phyloP scores from a whole-genome alignment of 116 monocot species.

The Phalaenopsis hybrid region DNA sequence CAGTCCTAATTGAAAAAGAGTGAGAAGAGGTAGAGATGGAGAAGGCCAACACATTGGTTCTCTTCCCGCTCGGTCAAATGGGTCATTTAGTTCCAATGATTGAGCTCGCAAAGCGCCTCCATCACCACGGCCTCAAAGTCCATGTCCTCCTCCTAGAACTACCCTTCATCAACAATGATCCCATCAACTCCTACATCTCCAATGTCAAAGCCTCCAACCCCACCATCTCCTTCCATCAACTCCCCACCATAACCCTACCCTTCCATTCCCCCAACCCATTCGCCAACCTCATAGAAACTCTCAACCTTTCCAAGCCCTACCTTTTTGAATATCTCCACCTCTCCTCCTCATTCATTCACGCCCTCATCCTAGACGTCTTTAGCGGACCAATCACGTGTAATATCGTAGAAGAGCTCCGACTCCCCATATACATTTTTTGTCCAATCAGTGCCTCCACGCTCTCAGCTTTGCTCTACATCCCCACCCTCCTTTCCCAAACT shows the following conservation, averaged over 20 bases:
- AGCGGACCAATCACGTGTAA: not conserved
- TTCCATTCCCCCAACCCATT: too few relatives aligned
- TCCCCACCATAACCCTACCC: conserved; percentile 15
- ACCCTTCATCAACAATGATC: conserved; percentile 22
- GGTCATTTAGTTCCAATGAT: conserved; percentile 64
- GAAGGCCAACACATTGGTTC: conserved; percentile 11
- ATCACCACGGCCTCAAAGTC: conserved; percentile 25
- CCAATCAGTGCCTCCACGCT: conserved; percentile 6
- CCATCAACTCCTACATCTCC: conserved; percentile 24
- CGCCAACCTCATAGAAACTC: too few relatives aligned
- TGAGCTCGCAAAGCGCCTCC: conserved; percentile 42
- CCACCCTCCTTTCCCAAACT: not conserved
- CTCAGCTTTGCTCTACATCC: conserved; percentile 2
- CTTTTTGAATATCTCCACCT: conserved; percentile 12
- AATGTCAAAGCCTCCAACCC: conserved; percentile 21
- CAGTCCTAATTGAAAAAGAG: too few relatives aligned
- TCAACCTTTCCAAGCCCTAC: conserved; percentile 5
- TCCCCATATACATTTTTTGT: conserved; percentile 11
- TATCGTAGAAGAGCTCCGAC: conserved; percentile 1
- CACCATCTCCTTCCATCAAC: conserved; percentile 41
- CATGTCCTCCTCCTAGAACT: conserved; percentile 30
- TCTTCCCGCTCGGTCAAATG: conserved; percentile 52
- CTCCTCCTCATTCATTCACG: conserved; percentile 1
- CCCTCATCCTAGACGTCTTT: conserved; percentile 25
- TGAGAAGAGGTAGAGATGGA: not conserved